Base-by-base conservation (phyloP, 257 asterid species). In the Fraxinus quadrangulata region DNA sequence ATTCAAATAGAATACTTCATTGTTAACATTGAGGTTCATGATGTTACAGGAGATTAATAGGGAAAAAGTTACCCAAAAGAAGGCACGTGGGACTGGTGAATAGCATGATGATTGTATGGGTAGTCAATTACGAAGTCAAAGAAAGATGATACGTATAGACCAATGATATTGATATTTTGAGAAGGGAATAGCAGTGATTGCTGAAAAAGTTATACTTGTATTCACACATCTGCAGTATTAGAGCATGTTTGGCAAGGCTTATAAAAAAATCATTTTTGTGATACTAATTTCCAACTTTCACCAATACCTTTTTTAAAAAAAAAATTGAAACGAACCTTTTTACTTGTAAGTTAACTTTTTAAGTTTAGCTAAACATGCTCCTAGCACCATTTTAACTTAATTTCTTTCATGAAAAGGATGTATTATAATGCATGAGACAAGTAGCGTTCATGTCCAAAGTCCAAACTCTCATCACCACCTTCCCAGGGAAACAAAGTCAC, bases 401-500 rank as follows among this genome's bases (percentile, higher is more conserved):
- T 56, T 56, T n/a, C 66, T 56, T 19, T 2, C 66, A 56, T 56
- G 26, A 54, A 54, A n/a, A 54, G 65, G 10, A 19, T n/a, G 65
- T 2, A 54, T 6, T 19, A 14, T 14, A 14, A 47, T 14, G 56
- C n/a, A 47, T 3, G 21, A 47, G 59, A 16, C 26, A 6, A n/a
- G 28, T 17, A 54, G 65, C n/a, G 12, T 56, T 56, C 66, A 56
- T 0, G 28, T 56, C 28, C 66, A 56, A 56, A 56, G 24, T 56
- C 66, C 24, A 56, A 56, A 56, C 66, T 11, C 12, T n/a, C 28
- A 56, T 56, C 28, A 56, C 66, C 66, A 6, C 26, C 70, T 54
- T 77, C 33, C 36, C 33, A 40, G 16, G 61, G 28, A 17, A 42
- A 31, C 23, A 21, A 81, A 70, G 61, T 75, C 31, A 36, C 74